These are phyloP conservation scores for Akebia trifoliata DNA, from an alignment of 164 flowering plant genomes.

Conservation along the genomic window DNA sequence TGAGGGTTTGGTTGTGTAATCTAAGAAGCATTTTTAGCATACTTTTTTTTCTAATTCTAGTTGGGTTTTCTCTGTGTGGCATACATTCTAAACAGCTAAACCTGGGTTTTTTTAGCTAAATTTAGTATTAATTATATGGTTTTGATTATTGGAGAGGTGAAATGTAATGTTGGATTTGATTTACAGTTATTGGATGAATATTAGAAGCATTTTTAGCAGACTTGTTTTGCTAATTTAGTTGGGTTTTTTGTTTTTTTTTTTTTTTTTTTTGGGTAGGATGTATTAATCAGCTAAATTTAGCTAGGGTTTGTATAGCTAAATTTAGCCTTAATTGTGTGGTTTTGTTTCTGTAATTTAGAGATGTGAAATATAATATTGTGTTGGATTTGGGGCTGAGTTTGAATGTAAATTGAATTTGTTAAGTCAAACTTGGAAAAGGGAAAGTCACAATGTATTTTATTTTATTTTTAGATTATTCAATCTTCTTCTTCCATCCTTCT, in stretches of 20 bases:
- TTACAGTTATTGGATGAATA: too few relatives aligned
- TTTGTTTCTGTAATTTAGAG: conserved; percentile 2
- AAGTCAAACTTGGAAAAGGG: conserved; percentile 18
- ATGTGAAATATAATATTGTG: conserved; percentile 1
- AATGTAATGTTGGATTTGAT: too few relatives aligned
- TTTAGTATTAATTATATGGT: too few relatives aligned
- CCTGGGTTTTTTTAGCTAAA: neutral
- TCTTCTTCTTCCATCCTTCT: neutral
- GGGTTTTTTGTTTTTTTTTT: too few relatives aligned
- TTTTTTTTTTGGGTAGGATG: too few relatives aligned
- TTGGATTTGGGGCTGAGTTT: conserved; percentile 1
- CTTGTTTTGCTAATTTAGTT: too few relatives aligned
- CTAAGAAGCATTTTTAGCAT: neutral
- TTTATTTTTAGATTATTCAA: neutral
- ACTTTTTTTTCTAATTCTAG: neutral
- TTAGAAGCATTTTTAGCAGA: too few relatives aligned
- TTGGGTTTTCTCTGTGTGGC: conserved; percentile 6
- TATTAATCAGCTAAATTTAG: too few relatives aligned
- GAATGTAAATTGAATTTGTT: neutral
- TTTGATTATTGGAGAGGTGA: too few relatives aligned
- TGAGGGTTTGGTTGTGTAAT: neutral
- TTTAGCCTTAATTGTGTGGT: neutral
- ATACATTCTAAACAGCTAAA: conserved; percentile 6
- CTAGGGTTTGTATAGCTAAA: too few relatives aligned
- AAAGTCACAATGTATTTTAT: conserved; percentile 1